These are phyloP conservation scores for Panicum virgatum DNA, from an alignment of 202 grass and related monocot species.

Conservation along the genomic window DNA sequence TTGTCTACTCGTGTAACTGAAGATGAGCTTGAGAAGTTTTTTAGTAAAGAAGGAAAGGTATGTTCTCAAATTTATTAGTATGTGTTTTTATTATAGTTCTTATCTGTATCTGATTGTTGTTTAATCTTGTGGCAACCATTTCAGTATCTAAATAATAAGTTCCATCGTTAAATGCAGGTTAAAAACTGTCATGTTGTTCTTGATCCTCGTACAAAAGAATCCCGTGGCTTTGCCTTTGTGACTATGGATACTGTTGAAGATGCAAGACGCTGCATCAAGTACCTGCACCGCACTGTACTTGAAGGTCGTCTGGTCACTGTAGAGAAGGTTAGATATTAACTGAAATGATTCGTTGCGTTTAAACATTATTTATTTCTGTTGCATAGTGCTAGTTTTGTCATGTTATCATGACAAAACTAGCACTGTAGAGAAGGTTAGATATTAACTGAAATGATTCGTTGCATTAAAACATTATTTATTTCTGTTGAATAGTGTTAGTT, in stretches of 20 bases:
- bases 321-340: conserved; percentile 58
- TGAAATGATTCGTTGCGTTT: neutral
- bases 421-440: conserved; percentile 77
- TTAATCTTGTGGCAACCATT: conserved; percentile 29
- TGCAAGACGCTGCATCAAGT: conserved; percentile 77
- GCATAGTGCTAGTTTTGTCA: neutral
- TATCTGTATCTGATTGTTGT: neutral
- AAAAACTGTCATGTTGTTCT: conserved; percentile 75
- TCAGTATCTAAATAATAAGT: neutral
- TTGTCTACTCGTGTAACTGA: conserved; percentile 76
- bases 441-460: neutral
- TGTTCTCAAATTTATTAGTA: neutral
- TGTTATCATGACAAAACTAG: too few relatives aligned
- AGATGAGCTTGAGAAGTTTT: conserved; percentile 80
- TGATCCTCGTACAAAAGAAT: conserved; percentile 88
- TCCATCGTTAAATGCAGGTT: conserved; percentile 54
- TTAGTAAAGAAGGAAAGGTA: conserved; percentile 93
- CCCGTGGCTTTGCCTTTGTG: conserved; percentile 96
- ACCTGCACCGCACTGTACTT: conserved; percentile 82
- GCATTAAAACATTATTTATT: conserved; percentile 1
- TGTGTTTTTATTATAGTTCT: neutral
- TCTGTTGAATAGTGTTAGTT: neutral
- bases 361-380: conserved; percentile 5
- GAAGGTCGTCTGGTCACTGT: conserved; percentile 89
- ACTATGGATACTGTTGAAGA: conserved; percentile 83